A percentile compares a stretch with the other conserved stretches of the same genome.
phyloP scores from a whole-genome alignment of 768 basidiomycete genomes.

The Agaricus sinodeliciosus region DNA sequence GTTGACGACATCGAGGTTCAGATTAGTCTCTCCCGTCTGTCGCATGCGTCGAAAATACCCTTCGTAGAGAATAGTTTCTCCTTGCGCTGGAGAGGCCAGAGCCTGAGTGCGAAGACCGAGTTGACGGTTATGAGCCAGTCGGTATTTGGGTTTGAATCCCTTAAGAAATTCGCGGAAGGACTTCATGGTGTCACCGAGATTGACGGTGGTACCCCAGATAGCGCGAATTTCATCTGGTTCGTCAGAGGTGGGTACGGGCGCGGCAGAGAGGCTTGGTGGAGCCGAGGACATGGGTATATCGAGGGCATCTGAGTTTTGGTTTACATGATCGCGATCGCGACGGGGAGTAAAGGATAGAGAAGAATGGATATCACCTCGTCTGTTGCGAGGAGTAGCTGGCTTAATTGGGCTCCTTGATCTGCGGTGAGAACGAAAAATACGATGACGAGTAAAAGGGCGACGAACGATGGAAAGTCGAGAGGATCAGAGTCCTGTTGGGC shows the following conservation, averaged over 20 bases:
- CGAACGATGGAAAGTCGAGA: conserved; percentile 65
- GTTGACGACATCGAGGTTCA: conserved; percentile 88
- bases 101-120: conserved; percentile 44
- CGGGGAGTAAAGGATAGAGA: conserved; percentile 54
- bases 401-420: conserved; percentile 41
- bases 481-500: conserved; percentile 53
- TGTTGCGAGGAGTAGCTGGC: conserved; percentile 59
- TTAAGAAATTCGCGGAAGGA: conserved; percentile 83
- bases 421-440: background rate
- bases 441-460: conserved; percentile 1
- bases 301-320: conserved; percentile 54
- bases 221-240: conserved; percentile 83
- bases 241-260: conserved; percentile 47
- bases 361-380: conserved; percentile 89
- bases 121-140: conserved; percentile 63
- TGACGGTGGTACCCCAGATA: conserved; percentile 98
- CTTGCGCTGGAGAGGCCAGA: conserved; percentile 56
- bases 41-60: conserved; percentile 80
- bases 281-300: conserved; percentile 53
- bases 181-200: conserved; percentile 86
- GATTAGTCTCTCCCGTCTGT: conserved; percentile 84
- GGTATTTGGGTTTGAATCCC: conserved; percentile 91
- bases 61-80: conserved; percentile 70
- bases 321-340: conserved; percentile 26
- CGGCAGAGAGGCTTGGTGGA: conserved; percentile 50